Evolutionary conservation across 1,284 basidiomycete species (phyloP).

Genomic region (Papiliotrema nemorosa): DNA sequence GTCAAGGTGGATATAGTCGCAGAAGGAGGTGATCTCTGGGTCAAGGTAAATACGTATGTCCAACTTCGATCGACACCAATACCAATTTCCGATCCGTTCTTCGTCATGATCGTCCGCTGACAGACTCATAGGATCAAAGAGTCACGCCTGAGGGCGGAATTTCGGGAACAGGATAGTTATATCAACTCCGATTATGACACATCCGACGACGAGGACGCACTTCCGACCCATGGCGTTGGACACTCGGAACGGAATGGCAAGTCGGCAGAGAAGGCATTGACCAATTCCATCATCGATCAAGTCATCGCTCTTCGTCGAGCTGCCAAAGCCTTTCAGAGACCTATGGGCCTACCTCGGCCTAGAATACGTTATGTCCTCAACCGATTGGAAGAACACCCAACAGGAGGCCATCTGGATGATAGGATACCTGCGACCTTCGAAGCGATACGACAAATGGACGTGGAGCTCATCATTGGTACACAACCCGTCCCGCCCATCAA

Average conservation of each 20-base stretch:
- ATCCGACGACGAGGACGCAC: constrained; percentile 19
- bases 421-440: constrained; percentile 63
- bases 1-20: constrained; percentile 67
- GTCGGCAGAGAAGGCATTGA: not conserved
- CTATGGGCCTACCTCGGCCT: constrained; percentile 28
- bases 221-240: too few species aligned
- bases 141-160: constrained; percentile 67
- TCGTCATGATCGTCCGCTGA: too few species aligned
- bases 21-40: constrained; percentile 68
- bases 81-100: not conserved
- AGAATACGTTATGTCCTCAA: constrained; percentile 64
- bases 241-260: too few species aligned
- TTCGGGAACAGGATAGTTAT: constrained; percentile 77
- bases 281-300: constrained; percentile 56
- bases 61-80: not conserved
- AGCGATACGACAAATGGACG: constrained; percentile 59
- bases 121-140: constrained; percentile 64
- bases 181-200: constrained; percentile 52
- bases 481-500: not conserved
- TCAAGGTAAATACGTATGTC: constrained; percentile 78
- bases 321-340: constrained; percentile 54
- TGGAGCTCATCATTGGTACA: constrained; percentile 54
- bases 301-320: constrained; percentile 56
- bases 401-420: constrained; percentile 50
- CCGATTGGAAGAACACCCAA: constrained; percentile 55